Base-by-base conservation (phyloP, 768 basidiomycete species). In the Psilocybe sp. region DNA sequence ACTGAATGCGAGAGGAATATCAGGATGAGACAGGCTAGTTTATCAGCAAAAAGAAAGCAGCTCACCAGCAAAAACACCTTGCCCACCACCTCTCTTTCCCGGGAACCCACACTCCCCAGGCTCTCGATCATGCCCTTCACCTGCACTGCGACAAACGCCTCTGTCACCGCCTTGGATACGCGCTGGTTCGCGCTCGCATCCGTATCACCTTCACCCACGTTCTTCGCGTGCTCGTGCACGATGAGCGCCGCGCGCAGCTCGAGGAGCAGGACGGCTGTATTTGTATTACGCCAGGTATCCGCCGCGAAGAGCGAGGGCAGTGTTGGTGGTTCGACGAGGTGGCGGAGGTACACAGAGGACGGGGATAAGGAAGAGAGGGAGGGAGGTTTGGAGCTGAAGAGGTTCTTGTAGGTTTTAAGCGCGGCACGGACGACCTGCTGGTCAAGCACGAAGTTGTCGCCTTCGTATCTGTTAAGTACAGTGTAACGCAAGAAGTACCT, bases 391-490 rank as follows among this genome's bases (percentile, higher is more conserved):
- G 65, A 54, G 3, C 69, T 55, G 31, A 67, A 64, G 6, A 79
- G 60, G 13, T 52, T 58, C 14, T 64, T 68, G 58, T 76, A 77
- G 0, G 84, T 75, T 56, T 88, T 90, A 23, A 87, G 65, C 2
- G 85, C 85, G 0, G 85, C 80, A 18, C 86, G 79, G 32, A 87
- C 80, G 32, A 88, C 86, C 65, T 91, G 89, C 42, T 80, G 75
- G 55, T 87, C 84, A 10, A 91, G 74, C 5, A 89, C 84, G 52
- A 78, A 89, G 60, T 91, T 90, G 59, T 91, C 89, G 12, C 88
- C 87, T 68, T 90, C 88, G 54, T 79, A 89, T 2, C 85, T 35
- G 31, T 31, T 10, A n/a, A n/a, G n/a, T n/a, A 23, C 16, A 31
- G 60, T 33, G 5, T 28, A 49, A 58, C 8, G 14, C 44, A n/a